These are phyloP conservation scores for Backusella liffmaniae DNA, from an alignment of 192 early-diverging fungal species.

Conservation along the genomic window DNA sequence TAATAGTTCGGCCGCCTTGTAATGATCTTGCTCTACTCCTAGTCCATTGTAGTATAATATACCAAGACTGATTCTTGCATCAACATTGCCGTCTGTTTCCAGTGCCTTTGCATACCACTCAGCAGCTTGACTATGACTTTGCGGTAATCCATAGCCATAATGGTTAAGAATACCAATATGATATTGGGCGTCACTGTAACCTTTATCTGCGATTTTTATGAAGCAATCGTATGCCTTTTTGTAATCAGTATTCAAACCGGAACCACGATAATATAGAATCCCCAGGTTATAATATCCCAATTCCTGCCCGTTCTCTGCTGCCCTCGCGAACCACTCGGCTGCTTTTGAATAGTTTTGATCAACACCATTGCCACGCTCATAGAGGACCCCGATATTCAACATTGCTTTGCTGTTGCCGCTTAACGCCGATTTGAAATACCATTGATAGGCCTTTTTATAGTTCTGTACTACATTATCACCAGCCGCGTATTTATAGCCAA, in stretches of 20 bases:
- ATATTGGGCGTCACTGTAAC: neutral
- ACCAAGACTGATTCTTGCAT: neutral
- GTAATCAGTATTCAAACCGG: neutral
- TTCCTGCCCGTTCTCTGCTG: neutral
- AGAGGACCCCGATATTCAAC: neutral
- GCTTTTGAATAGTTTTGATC: neutral
- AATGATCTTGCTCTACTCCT: neutral
- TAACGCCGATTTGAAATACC: slow-evolving; percentile 5
- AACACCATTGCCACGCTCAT: neutral
- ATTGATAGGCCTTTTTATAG: slow-evolving; percentile 3
- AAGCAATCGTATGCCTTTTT: neutral
- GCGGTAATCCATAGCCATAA: neutral
- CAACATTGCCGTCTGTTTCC: neutral
- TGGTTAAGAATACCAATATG: neutral
- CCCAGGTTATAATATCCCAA: neutral
- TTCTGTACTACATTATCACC: neutral
- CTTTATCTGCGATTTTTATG: neutral
- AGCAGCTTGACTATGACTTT: neutral
- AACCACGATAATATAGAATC: neutral
- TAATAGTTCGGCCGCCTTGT: neutral
- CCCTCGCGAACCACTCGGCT: neutral
- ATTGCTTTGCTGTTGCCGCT: neutral
- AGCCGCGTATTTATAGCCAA: neutral
- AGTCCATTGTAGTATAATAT: neutral
- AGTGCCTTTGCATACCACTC: neutral